Conservation (phyloP, 148 eudicot genomes). For the Silene latifolia region DNA sequence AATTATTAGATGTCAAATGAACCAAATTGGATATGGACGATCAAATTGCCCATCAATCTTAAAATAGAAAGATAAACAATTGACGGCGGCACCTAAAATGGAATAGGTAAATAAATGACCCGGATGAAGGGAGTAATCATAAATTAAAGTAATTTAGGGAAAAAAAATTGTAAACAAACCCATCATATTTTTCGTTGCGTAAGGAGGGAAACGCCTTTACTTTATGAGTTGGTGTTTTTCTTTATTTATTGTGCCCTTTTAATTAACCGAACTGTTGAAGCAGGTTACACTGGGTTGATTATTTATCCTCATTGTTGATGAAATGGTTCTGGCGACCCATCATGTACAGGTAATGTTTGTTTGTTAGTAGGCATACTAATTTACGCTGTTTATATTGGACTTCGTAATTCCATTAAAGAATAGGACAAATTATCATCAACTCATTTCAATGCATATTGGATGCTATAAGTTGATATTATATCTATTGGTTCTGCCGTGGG, state of each 20-base stretch:
- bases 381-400: neutral
- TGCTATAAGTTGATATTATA: neutral
- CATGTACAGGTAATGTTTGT: constrained; percentile 38
- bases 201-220: neutral
- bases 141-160: too few relatives aligned
- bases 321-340: constrained; percentile 57
- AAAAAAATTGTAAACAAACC: too few relatives aligned
- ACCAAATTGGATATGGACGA: too few relatives aligned
- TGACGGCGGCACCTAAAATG: too few relatives aligned
- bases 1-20: too few relatives aligned
- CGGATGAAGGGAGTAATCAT: too few relatives aligned
- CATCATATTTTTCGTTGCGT: too few relatives aligned
- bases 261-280: neutral
- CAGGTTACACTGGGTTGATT: constrained; percentile 33
- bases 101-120: too few relatives aligned
- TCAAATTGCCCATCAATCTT: too few relatives aligned
- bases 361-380: neutral
- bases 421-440: neutral
- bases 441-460: neutral
- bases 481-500: neutral
- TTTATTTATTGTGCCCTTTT: neutral
- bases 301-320: constrained; percentile 23
- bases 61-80: too few relatives aligned
- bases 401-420: neutral
- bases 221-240: neutral